phyloP scores from a whole-genome alignment of 2,329 filamentous ascomycete genomes.

The Talaromyces sp. region DNA sequence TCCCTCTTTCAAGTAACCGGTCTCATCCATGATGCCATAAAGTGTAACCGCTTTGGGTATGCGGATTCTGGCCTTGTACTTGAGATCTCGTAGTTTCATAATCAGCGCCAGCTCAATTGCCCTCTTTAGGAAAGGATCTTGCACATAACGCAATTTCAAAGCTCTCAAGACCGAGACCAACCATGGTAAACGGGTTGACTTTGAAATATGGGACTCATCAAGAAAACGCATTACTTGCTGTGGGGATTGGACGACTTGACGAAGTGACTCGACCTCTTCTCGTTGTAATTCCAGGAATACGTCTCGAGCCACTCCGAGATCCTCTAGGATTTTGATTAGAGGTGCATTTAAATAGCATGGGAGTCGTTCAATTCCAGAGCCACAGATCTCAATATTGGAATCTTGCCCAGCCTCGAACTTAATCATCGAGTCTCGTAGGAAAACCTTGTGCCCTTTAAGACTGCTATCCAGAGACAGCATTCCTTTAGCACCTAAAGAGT shows the following conservation, averaged over 20 bases:
- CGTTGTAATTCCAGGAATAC: conserved; percentile 64
- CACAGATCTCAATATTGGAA: conserved; percentile 31
- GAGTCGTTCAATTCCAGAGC: conserved; percentile 61
- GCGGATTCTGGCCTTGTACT: conserved; percentile 71
- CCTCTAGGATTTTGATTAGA: conserved; percentile 80
- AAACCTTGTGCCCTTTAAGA: conserved; percentile 54
- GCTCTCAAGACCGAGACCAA: conserved; percentile 55
- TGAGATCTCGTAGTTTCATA: conserved; percentile 66
- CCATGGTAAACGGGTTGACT: conserved; percentile 54
- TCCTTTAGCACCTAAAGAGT: conserved; percentile 56
- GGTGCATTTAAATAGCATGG: conserved; percentile 70
- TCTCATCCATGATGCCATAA: conserved; percentile 82
- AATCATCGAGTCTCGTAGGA: conserved; percentile 68
- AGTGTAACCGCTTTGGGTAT: conserved; percentile 67
- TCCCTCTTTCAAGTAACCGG: conserved; percentile 58
- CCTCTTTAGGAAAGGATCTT: conserved; percentile 64
- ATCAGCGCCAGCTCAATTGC: conserved; percentile 66
- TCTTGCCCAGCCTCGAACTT: conserved; percentile 53
- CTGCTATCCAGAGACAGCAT: conserved; percentile 66
- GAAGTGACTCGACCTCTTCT: conserved; percentile 56
- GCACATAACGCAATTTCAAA: conserved; percentile 59
- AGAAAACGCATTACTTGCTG: conserved; percentile 63
- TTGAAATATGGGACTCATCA: conserved; percentile 56
- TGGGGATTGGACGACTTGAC: conserved; percentile 52
- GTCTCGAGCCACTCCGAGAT: conserved; percentile 55